Evolutionary conservation across 192 early-diverging fungal genomes (phyloP).

Genomic region (Coemansia sp.): DNA sequence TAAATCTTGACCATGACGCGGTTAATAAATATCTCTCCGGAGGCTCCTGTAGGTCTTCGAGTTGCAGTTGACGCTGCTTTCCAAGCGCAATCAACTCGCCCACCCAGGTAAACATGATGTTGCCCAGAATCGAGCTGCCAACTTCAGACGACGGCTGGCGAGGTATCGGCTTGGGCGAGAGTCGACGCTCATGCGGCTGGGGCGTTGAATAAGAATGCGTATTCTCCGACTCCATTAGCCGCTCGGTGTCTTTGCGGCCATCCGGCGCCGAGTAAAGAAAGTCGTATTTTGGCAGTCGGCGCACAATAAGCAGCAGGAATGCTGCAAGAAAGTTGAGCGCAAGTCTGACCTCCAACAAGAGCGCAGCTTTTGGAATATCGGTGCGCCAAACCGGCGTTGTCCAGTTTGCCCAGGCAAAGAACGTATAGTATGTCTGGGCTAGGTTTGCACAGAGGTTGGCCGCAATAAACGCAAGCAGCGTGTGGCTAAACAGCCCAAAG

Average conservation of each 20-base stretch:
- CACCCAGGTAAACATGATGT: constrained; percentile 31
- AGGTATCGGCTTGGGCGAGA: neutral
- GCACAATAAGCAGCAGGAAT: constrained; percentile 23
- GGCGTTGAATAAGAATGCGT: neutral
- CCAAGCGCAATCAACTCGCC: constrained; percentile 12
- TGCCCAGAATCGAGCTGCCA: constrained; percentile 25
- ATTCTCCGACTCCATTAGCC: neutral
- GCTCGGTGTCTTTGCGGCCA: neutral
- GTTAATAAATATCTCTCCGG: constrained; percentile 6
- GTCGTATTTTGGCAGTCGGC: constrained; percentile 11
- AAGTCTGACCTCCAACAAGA: neutral
- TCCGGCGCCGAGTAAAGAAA: neutral
- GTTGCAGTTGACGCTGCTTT: constrained; percentile 16
- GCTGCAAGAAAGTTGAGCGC: neutral
- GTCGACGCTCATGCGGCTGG: neutral
- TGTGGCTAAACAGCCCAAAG: constrained; percentile 23
- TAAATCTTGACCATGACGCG: constrained; percentile 18
- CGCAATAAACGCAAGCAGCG: constrained; percentile 12
- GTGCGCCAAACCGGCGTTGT: constrained; percentile 8
- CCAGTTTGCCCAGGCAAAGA: constrained; percentile 17
- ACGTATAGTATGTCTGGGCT: constrained; percentile 18
- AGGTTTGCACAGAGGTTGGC: constrained; percentile 8
- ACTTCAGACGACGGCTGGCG: constrained; percentile 20
- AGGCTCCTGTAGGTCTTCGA: constrained; percentile 16
- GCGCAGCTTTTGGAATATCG: neutral